Evolutionary conservation across 2,329 filamentous ascomycete species (phyloP).

Genomic region (Clarireedia monteithiana): DNA sequence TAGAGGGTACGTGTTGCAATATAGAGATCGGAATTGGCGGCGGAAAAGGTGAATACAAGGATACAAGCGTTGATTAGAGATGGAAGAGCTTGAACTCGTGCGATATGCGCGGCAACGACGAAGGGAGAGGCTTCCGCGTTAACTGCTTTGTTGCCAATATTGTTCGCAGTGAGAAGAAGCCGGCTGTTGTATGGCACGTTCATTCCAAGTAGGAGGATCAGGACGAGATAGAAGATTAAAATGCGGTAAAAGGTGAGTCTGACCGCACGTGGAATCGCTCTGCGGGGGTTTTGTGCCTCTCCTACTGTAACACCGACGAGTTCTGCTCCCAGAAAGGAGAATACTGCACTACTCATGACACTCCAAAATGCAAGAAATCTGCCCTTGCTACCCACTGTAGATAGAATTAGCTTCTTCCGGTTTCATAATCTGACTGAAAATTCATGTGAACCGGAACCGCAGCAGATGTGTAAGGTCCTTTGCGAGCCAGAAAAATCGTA

Average conservation of each 20-base stretch:
- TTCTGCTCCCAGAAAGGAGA: constrained; percentile 57
- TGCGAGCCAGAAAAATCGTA: too few species aligned
- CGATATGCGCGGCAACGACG: constrained; percentile 53
- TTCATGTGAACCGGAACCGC: background rate
- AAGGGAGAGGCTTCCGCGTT: constrained; percentile 42
- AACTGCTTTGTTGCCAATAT: constrained; percentile 38
- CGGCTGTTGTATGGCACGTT: constrained; percentile 51
- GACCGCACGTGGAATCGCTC: constrained; percentile 59
- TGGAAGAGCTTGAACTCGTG: constrained; percentile 55
- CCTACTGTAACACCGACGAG: constrained; percentile 55
- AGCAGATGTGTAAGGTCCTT: background rate
- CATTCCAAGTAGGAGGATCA: constrained; percentile 52
- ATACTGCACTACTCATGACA: constrained; percentile 43
- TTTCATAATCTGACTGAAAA: too few species aligned
- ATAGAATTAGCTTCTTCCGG: background rate
- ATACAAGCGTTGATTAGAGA: constrained; percentile 62
- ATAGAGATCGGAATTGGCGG: constrained; percentile 53
- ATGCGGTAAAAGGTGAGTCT: constrained; percentile 55
- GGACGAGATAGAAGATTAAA: constrained; percentile 55
- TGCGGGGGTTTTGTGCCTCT: constrained; percentile 55
- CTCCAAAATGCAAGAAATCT: constrained; percentile 52
- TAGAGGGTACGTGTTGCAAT: constrained; percentile 63
- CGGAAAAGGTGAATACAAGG: constrained; percentile 57
- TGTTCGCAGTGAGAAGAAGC: constrained; percentile 33
- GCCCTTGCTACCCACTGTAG: constrained; percentile 35